Conservation (phyloP, 2,329 filamentous ascomycete genomes). For the Aspergillus caelatus region DNA sequence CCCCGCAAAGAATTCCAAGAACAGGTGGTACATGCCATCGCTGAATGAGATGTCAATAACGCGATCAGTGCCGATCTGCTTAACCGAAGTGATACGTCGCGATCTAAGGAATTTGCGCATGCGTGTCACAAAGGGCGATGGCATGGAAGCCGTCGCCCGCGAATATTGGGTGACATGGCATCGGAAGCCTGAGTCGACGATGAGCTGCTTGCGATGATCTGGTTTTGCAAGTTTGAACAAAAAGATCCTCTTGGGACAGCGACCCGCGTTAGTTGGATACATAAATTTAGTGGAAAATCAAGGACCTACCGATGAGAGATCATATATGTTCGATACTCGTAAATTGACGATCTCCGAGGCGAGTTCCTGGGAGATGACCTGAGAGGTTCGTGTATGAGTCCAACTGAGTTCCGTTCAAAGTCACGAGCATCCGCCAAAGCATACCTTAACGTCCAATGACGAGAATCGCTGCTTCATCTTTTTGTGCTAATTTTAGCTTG, state of each 20-base stretch:
- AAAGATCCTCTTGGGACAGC: slow-evolving; percentile 71
- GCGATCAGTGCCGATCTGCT: slow-evolving; percentile 88
- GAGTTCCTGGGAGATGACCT: slow-evolving; percentile 96
- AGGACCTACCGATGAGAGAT: slow-evolving; percentile 72
- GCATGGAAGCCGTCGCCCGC: slow-evolving; percentile 79
- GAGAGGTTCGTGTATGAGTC: slow-evolving; percentile 14
- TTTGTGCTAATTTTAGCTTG: slow-evolving; percentile 15
- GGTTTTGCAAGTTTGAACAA: slow-evolving; percentile 94
- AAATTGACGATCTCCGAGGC: slow-evolving; percentile 73
- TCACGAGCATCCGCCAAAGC: not conserved
- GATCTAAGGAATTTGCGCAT: slow-evolving; percentile 89
- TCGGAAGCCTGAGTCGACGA: slow-evolving; percentile 94
- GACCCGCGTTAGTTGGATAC: slow-evolving; percentile 14
- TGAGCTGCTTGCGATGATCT: slow-evolving; percentile 81
- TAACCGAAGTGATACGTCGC: slow-evolving; percentile 75
- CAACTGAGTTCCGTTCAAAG: not conserved
- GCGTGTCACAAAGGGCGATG: slow-evolving; percentile 81
- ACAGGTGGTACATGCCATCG: slow-evolving; percentile 84
- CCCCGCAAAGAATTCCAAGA: slow-evolving; percentile 93
- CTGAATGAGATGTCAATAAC: slow-evolving; percentile 92
- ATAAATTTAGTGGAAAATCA: not conserved
- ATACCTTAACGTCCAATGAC: slow-evolving; percentile 60
- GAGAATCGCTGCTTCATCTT: slow-evolving; percentile 64
- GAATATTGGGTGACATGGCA: slow-evolving; percentile 92
- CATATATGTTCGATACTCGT: slow-evolving; percentile 91